These are phyloP conservation scores for Pyrenophora graminea DNA, from an alignment of 2,329 filamentous ascomycete species.

Conservation along the genomic window DNA sequence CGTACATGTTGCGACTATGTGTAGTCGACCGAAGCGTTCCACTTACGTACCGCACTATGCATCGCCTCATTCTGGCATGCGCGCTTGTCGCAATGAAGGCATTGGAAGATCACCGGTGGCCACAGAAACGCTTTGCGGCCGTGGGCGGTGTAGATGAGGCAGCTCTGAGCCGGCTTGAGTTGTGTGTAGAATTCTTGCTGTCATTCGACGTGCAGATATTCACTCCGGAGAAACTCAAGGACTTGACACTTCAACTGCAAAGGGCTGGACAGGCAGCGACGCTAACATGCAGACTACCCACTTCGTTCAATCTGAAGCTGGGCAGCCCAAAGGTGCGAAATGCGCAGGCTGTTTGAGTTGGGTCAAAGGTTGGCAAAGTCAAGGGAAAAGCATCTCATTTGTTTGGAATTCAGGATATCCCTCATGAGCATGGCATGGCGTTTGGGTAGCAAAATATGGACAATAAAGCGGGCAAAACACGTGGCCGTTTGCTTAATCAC, in stretches of 20 bases:
- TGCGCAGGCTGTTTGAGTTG: constrained; percentile 17
- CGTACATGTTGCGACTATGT: constrained; percentile 84
- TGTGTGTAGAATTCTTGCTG: constrained; percentile 64
- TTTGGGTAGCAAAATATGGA: constrained; percentile 23
- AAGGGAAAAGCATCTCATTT: constrained; percentile 10
- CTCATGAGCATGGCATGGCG: constrained; percentile 27
- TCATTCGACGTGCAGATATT: constrained; percentile 48
- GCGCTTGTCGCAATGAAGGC: constrained; percentile 91
- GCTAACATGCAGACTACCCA: constrained; percentile 39
- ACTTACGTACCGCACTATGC: constrained; percentile 81
- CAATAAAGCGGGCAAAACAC: not conserved
- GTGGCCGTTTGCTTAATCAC: too few relatives aligned
- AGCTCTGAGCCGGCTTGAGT: constrained; percentile 83
- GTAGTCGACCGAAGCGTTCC: constrained; percentile 74
- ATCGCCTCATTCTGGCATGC: constrained; percentile 81
- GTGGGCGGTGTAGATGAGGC: constrained; percentile 85
- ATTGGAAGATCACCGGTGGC: constrained; percentile 88
- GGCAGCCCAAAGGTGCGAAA: constrained; percentile 32
- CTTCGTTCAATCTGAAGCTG: constrained; percentile 41
- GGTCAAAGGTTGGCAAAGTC: not conserved
- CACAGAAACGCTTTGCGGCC: constrained; percentile 79
- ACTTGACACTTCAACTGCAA: constrained; percentile 43
- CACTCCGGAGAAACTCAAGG: constrained; percentile 40
- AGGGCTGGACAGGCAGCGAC: constrained; percentile 47
- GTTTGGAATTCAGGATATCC: constrained; percentile 30